Conservation (phyloP, 208 protist genomes). For the Trypanosomatidae sp. region DNA sequence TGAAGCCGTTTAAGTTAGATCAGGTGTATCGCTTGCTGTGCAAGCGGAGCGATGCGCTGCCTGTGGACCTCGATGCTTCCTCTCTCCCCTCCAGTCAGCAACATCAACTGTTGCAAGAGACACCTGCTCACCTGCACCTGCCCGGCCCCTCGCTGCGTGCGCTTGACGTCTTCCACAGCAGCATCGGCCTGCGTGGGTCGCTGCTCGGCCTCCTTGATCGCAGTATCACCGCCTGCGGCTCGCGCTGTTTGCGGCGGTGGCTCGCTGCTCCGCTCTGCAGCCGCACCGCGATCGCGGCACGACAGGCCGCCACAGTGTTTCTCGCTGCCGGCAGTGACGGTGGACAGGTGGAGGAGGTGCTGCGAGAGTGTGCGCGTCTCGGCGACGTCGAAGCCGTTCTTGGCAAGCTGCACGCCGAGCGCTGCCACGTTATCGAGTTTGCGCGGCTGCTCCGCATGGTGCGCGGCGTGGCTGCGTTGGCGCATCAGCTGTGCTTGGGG, state of each 20-base stretch:
- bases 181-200: constrained; percentile 38
- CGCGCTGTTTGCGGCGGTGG: constrained; percentile 65
- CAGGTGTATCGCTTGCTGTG: constrained; percentile 49
- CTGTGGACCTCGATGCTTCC: no score
- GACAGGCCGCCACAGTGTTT: constrained; percentile 53
- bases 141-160: constrained; percentile 74
- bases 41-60: no score
- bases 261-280: constrained; percentile 60
- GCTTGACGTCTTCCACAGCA: constrained; percentile 81
- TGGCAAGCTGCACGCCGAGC: constrained; percentile 70
- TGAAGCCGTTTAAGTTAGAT: constrained; percentile 58
- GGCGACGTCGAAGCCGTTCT: constrained; percentile 78
- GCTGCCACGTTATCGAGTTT: constrained; percentile 75
- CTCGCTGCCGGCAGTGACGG: constrained; percentile 35
- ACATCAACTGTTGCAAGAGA: no score
- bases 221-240: constrained; percentile 62
- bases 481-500: constrained; percentile 15
- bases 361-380: constrained; percentile 61
- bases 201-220: constrained; percentile 71
- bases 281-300: constrained; percentile 27
- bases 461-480: constrained; percentile 28
- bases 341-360: constrained; percentile 48
- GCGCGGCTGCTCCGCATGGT: constrained; percentile 63
- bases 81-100: no score
- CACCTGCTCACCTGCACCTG: constrained; percentile 36